Conservation (phyloP, 768 basidiomycete genomes). For the Agrocybe pediades region DNA sequence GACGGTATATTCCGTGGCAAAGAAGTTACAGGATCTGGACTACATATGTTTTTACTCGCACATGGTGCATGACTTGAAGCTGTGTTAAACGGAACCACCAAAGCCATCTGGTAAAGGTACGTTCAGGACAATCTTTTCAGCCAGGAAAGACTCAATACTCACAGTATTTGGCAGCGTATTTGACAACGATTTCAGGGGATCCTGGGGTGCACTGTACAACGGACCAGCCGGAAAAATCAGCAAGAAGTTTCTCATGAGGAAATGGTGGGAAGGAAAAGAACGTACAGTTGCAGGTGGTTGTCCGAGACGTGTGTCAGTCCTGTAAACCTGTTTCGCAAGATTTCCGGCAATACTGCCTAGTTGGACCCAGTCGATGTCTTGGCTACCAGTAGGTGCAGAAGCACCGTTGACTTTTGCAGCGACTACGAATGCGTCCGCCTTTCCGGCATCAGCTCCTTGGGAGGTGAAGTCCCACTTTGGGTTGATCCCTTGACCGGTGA, state of each 20-base stretch:
- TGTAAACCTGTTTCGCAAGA: constrained; percentile 48
- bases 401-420: constrained; percentile 39
- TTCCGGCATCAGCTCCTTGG: constrained; percentile 32
- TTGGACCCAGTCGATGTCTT: constrained; percentile 55
- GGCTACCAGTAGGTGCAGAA: constrained; percentile 32
- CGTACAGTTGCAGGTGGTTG: constrained; percentile 49
- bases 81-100: constrained; percentile 13
- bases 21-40: not conserved
- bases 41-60: not conserved
- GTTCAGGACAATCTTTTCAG: not conserved
- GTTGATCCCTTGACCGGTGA: constrained; percentile 35
- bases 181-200: constrained; percentile 38
- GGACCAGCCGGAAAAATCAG: not conserved
- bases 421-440: constrained; percentile 41
- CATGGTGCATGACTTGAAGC: not conserved
- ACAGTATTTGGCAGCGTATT: constrained; percentile 51
- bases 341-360: constrained; percentile 42
- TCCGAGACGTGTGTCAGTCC: constrained; percentile 50
- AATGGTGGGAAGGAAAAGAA: not conserved
- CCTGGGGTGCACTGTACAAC: constrained; percentile 34
- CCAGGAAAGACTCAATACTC: constrained; percentile 12
- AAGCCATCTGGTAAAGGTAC: constrained; percentile 5
- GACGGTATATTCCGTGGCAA: no score
- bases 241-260: not conserved
- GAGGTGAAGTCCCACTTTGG: constrained; percentile 57